Evolutionary conservation across 2,329 filamentous ascomycete species (phyloP).

Genomic region (Cadophora sp.): DNA sequence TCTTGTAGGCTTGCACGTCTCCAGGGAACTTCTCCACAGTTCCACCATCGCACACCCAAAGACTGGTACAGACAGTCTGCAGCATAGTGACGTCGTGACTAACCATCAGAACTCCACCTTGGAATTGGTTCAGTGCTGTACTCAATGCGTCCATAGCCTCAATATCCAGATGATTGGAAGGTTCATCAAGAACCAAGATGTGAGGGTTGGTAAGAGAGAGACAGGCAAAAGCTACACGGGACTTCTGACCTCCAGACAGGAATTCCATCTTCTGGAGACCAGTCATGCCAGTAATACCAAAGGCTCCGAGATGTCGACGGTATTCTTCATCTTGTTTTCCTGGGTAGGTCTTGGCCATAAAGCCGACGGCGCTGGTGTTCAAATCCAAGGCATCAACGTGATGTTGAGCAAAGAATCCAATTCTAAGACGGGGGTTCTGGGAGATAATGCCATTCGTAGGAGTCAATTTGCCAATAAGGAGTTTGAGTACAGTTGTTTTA

Average conservation of each 20-base stretch:
- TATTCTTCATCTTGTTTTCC: constrained; percentile 97
- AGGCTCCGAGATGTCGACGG: constrained; percentile 89
- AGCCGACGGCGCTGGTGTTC: constrained; percentile 86
- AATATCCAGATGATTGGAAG: constrained; percentile 98
- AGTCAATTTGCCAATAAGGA: constrained; percentile 87
- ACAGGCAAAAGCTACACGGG: constrained; percentile 97
- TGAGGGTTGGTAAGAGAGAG: constrained; percentile 92
- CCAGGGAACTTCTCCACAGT: constrained; percentile 96
- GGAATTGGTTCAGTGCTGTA: constrained; percentile 81
- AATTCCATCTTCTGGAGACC: constrained; percentile 95
- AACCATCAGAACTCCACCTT: constrained; percentile 97
- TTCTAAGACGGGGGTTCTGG: constrained; percentile 83
- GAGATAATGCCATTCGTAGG: constrained; percentile 84
- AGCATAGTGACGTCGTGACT: constrained; percentile 99
- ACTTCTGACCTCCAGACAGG: constrained; percentile 97
- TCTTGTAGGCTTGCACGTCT: constrained; percentile 97
- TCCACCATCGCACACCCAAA: constrained; percentile 97
- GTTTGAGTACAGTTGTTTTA: constrained; percentile 97
- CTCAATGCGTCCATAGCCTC: constrained; percentile 95
- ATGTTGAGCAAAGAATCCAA: constrained; percentile 98
- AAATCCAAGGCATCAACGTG: constrained; percentile 97
- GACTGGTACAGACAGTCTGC: constrained; percentile 89
- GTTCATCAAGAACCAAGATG: constrained; percentile 97
- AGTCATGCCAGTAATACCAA: constrained; percentile 90
- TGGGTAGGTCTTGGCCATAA: constrained; percentile 93